Conservation (phyloP, 2,329 filamentous ascomycete genomes). For the Fusarium fracticaudum region DNA sequence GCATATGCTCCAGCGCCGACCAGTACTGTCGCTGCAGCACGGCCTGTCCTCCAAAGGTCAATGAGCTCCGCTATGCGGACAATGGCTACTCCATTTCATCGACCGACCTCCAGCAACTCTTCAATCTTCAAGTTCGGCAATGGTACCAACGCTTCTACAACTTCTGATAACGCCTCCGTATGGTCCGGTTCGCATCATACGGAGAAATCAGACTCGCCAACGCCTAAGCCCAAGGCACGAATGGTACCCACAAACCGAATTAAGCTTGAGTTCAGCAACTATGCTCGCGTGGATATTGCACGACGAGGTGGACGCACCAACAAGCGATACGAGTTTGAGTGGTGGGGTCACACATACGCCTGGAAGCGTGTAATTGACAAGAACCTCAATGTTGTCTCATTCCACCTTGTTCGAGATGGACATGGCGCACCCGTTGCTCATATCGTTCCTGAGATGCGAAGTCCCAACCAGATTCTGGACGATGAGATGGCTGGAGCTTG, state of each 20-base stretch:
- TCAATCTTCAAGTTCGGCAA: conserved; percentile 37
- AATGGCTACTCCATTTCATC: conserved; percentile 50
- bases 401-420: conserved; percentile 79
- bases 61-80: conserved; percentile 58
- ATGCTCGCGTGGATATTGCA: conserved; percentile 87
- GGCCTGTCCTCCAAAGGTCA: conserved; percentile 59
- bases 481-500: conserved; percentile 85
- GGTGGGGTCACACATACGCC: conserved; percentile 87
- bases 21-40: conserved; percentile 45
- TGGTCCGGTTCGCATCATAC: conserved; percentile 40
- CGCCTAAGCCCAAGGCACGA: conserved; percentile 48
- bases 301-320: conserved; percentile 70
- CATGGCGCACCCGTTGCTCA: conserved; percentile 75
- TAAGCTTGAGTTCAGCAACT: conserved; percentile 96
- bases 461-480: conserved; percentile 72
- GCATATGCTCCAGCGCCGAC: conserved; percentile 59
- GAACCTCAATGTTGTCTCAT: conserved; percentile 75
- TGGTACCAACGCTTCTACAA: conserved; percentile 16
- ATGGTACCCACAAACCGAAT: conserved; percentile 76
- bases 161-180: conserved; percentile 37
- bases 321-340: conserved; percentile 90
- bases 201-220: conserved; percentile 30
- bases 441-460: conserved; percentile 82
- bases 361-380: conserved; percentile 84
- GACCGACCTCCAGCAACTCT: conserved; percentile 37